Evolutionary conservation across 768 basidiomycete genomes (phyloP), one percentile per base, ranked within the genome.

Genomic region (Panaeolus cyanescens): DNA sequence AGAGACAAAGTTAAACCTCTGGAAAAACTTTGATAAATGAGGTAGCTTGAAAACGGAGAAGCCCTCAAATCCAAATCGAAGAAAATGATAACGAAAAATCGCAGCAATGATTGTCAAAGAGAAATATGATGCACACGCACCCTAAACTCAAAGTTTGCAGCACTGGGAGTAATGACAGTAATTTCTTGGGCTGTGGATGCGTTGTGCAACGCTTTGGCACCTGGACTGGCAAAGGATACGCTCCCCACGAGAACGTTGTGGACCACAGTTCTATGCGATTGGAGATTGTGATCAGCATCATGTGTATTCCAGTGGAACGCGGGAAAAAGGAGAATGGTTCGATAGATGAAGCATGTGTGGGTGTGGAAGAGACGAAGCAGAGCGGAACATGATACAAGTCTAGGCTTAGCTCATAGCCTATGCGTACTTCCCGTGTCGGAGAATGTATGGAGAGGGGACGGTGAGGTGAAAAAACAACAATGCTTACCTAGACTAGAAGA

Each of bases 131-230:
- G 42, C 30, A 22, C 56, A 60, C 80, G 67, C 66, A 86, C 85
- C 62, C 81, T 76, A 68, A 83, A 83, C 65, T 86, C 79, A 60
- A 85, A 83, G 64, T 83, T 81, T 25, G 76, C 72, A 5, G 83
- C 81, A 28, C 72, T 75, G 33, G 90, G 89, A 1, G 89, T 85
- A 56, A 92, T 83, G 31, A 93, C 85, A 19, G 85, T 85, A 63
- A 93, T 85, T 74, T 93, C 91, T 73, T 92, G 90, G 0, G 91
- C 92, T 0, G 91, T 93, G 13, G 91, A 91, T 15, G 89, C 89
- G 67, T 88, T 92, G 68, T 92, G 89, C 66, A 92, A 79, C 0
- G 90, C 87, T 70, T 91, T 91, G 22, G 85, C 84, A 7, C 88
- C 87, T 8, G 90, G 87, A 45, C 83, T 83, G 4, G 91, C 91